Percentiles rank a stretch among this genome's conserved stretches.
Conservation (phyloP, 2,329 filamentous ascomycete species). For the Acrocalymma vagum region DNA sequence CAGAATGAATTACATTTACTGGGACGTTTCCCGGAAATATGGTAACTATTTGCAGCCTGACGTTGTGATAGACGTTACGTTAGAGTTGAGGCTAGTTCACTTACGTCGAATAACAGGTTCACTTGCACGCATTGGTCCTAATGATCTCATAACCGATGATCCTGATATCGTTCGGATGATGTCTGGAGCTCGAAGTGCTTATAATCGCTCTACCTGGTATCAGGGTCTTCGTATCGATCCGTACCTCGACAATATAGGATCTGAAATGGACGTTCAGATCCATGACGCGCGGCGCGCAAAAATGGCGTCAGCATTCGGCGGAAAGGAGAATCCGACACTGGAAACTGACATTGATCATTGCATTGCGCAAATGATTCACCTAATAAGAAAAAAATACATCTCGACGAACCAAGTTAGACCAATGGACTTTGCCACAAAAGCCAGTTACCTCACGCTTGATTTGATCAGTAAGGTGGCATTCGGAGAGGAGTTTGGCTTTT, state of each 20-base stretch:
- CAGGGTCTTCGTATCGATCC: slow-evolving; percentile 58
- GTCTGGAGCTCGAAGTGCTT: slow-evolving; percentile 49
- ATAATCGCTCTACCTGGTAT: slow-evolving; percentile 31
- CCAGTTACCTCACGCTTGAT: slow-evolving; percentile 63
- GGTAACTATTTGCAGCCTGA: no score
- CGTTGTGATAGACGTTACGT: no score
- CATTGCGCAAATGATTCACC: slow-evolving; percentile 53
- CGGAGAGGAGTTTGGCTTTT: slow-evolving; percentile 59
- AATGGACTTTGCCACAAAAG: slow-evolving; percentile 55
- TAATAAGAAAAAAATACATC: slow-evolving; percentile 58
- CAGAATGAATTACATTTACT: slow-evolving; percentile 6
- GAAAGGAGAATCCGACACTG: slow-evolving; percentile 60
- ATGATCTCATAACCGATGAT: slow-evolving; percentile 57
- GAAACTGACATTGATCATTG: slow-evolving; percentile 58
- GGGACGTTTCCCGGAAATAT: slow-evolving; percentile 12
- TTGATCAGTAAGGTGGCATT: slow-evolving; percentile 62
- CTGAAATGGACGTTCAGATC: slow-evolving; percentile 52
- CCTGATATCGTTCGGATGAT: slow-evolving; percentile 57
- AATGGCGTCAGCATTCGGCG: slow-evolving; percentile 61
- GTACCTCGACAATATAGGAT: slow-evolving; percentile 58
- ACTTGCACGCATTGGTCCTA: slow-evolving; percentile 55
- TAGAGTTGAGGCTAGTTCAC: no score
- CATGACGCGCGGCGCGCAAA: slow-evolving; percentile 52
- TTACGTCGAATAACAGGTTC: no score
- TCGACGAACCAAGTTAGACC: slow-evolving; percentile 38